Base-by-base conservation (phyloP, 2,329 filamentous ascomycete species). In the Dryadomyces quercivorus region DNA sequence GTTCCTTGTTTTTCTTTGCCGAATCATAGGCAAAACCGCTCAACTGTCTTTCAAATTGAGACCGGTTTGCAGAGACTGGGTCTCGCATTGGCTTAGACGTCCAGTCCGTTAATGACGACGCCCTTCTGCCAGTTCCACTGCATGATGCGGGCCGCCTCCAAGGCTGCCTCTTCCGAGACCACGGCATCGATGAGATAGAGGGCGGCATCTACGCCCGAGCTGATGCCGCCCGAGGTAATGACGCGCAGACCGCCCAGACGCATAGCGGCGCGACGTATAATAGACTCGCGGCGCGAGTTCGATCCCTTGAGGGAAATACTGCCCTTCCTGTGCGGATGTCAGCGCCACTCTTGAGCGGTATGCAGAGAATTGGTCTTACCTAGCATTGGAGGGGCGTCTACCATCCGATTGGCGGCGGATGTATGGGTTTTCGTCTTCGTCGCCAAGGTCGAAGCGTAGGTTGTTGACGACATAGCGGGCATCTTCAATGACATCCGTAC, bases 391-490 rank as follows among this genome's bases (percentile, higher is more conserved):
- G 49, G 80, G 77, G 58, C 80, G 78, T 60, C 78, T 74, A 50
- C 76, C 81, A 61, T 86, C 84, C 56, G 81, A 80, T 76, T 85
- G 87, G 73, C 80, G 82, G 63, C 86, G 78, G 67, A 93, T 84
- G 70, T 92, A 92, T 36, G 86, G 86, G 69, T 88, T 92, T 69
- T 90, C 84, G 59, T 91, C 86, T 64, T 86, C 81, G 64, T 91
- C 82, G 57, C 85, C 85, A 61, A 93, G 75, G 63, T 93, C 88
- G 68, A 92, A 94, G 62, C 88, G 85, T 57, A 90, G 83, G 71
- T 94, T 93, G 76, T 94, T 94, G 67, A 94, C 88, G 20, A 94
- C 88, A 66, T 93, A 94, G 64, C 88, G 80, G 64, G 78, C 77
- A 59, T 88, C 84, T 65, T 93, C 87, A 64, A 92, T 78, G 59